A percentile compares a stretch with the other conserved stretches of the same genome.
phyloP scores from a whole-genome alignment of 2,329 filamentous ascomycete genomes.

The Ophiostoma sp. region DNA sequence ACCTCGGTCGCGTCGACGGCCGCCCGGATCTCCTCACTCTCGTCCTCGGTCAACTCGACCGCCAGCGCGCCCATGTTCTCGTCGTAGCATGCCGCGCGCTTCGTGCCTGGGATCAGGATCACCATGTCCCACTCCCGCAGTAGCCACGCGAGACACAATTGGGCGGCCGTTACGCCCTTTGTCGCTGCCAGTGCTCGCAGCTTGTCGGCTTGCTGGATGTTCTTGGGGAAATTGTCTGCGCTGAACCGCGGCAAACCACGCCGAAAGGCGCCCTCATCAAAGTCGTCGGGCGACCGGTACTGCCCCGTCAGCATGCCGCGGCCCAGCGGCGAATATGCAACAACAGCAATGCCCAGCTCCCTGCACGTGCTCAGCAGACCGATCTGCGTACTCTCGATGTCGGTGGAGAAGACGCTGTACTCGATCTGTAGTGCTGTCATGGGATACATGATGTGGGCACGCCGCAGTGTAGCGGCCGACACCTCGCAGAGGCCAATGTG shows the following conservation, averaged over 20 bases:
- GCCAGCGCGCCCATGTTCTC: slow-evolving; percentile 31
- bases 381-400: slow-evolving; percentile 49
- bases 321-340: slow-evolving; percentile 39
- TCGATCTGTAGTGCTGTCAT: slow-evolving; percentile 41
- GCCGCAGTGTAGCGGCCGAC: slow-evolving; percentile 45
- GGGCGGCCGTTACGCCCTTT: slow-evolving; percentile 41
- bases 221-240: slow-evolving; percentile 45
- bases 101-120: slow-evolving; percentile 38
- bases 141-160: slow-evolving; percentile 55
- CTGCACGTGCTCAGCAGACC: slow-evolving; percentile 40
- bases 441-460: slow-evolving; percentile 46
- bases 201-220: slow-evolving; percentile 34
- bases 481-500: slow-evolving; percentile 52
- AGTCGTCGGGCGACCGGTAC: slow-evolving; percentile 27
- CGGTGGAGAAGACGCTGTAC: slow-evolving; percentile 45
- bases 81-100: slow-evolving; percentile 32
- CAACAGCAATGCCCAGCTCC: slow-evolving; percentile 41
- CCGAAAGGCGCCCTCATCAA: slow-evolving; percentile 23
- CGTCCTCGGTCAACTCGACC: slow-evolving; percentile 25
- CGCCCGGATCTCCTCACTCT: slow-evolving; percentile 21
- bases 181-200: slow-evolving; percentile 29
- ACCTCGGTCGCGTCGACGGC: slow-evolving; percentile 18
- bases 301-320: slow-evolving; percentile 40
- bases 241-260: slow-evolving; percentile 37
- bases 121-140: slow-evolving; percentile 41